These are phyloP conservation scores for Ottelia alismoides DNA, from an alignment of 106 monocot species.

Conservation along the genomic window DNA sequence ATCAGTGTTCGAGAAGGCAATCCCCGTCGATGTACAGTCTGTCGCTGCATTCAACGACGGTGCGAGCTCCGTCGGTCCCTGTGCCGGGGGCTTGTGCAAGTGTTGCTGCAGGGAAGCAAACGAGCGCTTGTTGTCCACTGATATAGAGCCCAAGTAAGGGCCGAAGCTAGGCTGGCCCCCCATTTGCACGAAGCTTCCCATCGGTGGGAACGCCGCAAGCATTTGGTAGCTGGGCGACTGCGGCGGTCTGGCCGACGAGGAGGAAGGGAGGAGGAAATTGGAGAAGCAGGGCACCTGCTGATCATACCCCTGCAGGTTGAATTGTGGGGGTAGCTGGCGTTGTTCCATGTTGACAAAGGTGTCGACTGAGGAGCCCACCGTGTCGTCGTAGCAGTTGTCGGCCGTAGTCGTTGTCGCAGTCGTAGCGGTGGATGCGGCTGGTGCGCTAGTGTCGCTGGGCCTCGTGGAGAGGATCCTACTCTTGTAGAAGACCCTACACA, in stretches of 20 bases:
- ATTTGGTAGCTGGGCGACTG: too few relatives aligned
- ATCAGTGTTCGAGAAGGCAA: too few relatives aligned
- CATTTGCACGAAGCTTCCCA: too few relatives aligned
- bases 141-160: too few relatives aligned
- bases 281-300: constrained; percentile 96
- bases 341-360: constrained; percentile 32
- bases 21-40: too few relatives aligned
- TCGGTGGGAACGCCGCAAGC: too few relatives aligned
- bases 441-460: not conserved
- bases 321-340: constrained; percentile 14
- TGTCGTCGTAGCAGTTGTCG: constrained; percentile 17
- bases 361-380: constrained; percentile 35
- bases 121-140: too few relatives aligned
- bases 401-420: not conserved
- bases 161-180: too few relatives aligned
- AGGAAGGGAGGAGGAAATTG: constrained; percentile 12
- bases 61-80: too few relatives aligned
- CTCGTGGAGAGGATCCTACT: constrained; percentile 18
- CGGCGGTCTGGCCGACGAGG: not conserved
- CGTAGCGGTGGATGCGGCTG: not conserved
- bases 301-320: constrained; percentile 3
- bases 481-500: constrained; percentile 78
- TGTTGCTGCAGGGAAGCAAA: too few relatives aligned
- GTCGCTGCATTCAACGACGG: too few relatives aligned
- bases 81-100: too few relatives aligned